Evolutionary conservation across 2,329 filamentous ascomycete species (phyloP).

Genomic region (Fusarium sublunatum): DNA sequence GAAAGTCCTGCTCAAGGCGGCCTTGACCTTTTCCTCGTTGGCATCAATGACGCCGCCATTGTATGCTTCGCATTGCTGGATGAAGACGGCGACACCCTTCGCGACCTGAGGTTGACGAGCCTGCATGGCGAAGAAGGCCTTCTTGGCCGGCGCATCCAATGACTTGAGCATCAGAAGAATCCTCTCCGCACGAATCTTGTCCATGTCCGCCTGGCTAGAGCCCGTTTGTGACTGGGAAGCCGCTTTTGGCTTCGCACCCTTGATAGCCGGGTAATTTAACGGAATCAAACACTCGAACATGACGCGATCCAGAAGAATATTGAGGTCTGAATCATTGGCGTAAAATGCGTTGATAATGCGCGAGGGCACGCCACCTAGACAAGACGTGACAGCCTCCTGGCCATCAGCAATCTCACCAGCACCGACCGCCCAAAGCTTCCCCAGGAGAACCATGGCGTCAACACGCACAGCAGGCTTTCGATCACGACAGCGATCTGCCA

Average conservation of each 20-base stretch:
- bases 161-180: conserved; percentile 84
- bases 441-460: conserved; percentile 86
- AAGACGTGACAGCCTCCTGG: conserved; percentile 77
- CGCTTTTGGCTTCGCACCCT: conserved; percentile 68
- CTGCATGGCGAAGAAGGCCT: conserved; percentile 89
- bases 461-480: conserved; percentile 82
- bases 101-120: conserved; percentile 79
- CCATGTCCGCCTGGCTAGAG: conserved; percentile 69
- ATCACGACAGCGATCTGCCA: conserved; percentile 91
- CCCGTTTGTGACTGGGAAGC: conserved; percentile 63
- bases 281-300: conserved; percentile 91
- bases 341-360: conserved; percentile 90
- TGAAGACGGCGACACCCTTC: conserved; percentile 77
- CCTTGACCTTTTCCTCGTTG: conserved; percentile 76
- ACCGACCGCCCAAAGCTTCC: conserved; percentile 92
- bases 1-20: conserved; percentile 77
- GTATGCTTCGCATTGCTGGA: conserved; percentile 87
- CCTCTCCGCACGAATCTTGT: conserved; percentile 84
- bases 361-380: conserved; percentile 85
- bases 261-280: conserved; percentile 80
- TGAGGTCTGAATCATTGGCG: conserved; percentile 88
- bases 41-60: conserved; percentile 86
- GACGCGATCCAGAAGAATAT: conserved; percentile 84
- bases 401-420: conserved; percentile 86
- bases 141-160: conserved; percentile 81